Evolutionary conservation across 2,329 filamentous ascomycete species (phyloP).

Genomic region (Sporothrix euskadiensis): DNA sequence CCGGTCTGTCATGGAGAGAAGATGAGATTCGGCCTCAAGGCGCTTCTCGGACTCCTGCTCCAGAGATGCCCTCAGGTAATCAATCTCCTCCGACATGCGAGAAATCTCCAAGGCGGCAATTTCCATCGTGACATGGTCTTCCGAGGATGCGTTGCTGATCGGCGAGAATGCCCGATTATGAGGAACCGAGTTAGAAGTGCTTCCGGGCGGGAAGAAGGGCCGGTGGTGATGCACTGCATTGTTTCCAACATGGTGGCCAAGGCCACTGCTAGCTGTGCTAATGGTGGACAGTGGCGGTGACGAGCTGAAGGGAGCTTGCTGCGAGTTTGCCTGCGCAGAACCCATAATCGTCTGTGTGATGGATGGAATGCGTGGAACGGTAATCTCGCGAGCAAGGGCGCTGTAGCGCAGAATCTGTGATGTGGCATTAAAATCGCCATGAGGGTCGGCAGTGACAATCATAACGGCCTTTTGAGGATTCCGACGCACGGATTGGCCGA

Average conservation of each 20-base stretch:
- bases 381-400: conserved; percentile 87
- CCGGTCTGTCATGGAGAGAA: conserved; percentile 67
- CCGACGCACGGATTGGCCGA: conserved; percentile 46
- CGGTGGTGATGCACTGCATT: conserved; percentile 38
- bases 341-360: conserved; percentile 69
- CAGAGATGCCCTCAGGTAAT: conserved; percentile 69
- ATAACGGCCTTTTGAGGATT: conserved; percentile 87
- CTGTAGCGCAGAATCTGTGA: conserved; percentile 95
- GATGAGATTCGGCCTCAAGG: conserved; percentile 69
- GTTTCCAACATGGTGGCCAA: neutral
- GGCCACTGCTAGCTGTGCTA: conserved; percentile 35
- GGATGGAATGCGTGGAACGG: conserved; percentile 83
- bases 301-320: conserved; percentile 27
- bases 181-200: conserved; percentile 34
- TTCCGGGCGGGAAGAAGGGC: conserved; percentile 46
- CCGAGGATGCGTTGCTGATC: conserved; percentile 41
- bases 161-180: conserved; percentile 44
- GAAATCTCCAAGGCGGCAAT: conserved; percentile 78
- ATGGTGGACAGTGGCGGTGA: conserved; percentile 33
- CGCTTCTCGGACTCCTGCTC: conserved; percentile 70
- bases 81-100: conserved; percentile 74
- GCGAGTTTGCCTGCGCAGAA: conserved; percentile 35
- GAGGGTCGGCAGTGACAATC: conserved; percentile 92
- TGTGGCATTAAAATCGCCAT: conserved; percentile 94
- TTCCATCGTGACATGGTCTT: conserved; percentile 73